Conservation (phyloP, 2,329 filamentous ascomycete genomes). For the Alternaria arbusti region DNA sequence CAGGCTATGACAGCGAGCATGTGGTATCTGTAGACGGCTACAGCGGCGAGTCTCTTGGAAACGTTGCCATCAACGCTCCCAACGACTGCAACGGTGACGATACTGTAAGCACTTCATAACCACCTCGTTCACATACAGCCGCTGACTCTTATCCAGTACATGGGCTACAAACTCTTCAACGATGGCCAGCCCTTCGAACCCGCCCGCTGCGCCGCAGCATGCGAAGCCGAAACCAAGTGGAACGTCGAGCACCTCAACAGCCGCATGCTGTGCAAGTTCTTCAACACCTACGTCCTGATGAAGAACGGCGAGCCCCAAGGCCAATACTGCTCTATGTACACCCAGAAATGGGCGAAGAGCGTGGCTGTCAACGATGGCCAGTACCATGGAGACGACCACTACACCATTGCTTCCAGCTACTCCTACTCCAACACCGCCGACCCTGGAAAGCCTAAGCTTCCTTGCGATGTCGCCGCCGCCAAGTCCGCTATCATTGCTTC, state of each 20-base stretch:
- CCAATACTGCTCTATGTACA: background rate
- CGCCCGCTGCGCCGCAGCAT: background rate
- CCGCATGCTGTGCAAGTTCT: background rate
- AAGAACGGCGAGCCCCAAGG: background rate
- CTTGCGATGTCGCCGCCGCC: background rate
- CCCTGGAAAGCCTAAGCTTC: background rate
- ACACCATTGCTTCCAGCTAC: background rate
- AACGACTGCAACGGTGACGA: background rate
- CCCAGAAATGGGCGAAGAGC: background rate
- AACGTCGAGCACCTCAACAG: background rate
- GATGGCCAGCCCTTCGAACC: background rate
- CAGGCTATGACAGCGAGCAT: background rate
- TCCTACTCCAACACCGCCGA: background rate
- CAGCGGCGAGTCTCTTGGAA: background rate
- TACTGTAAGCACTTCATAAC: background rate
- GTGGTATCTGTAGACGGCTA: background rate
- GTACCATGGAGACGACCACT: conserved; percentile 1
- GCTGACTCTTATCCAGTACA: background rate
- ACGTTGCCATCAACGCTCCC: background rate
- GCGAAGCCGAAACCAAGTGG: background rate
- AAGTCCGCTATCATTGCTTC: background rate
- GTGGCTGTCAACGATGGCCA: background rate
- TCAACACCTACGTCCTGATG: background rate
- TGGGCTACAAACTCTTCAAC: background rate
- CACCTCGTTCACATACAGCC: rapidly evolving